Evolutionary conservation across 805 yeast species (phyloP), one percentile per base, ranked within the genome.

Genomic region (Pichia eremophila): DNA sequence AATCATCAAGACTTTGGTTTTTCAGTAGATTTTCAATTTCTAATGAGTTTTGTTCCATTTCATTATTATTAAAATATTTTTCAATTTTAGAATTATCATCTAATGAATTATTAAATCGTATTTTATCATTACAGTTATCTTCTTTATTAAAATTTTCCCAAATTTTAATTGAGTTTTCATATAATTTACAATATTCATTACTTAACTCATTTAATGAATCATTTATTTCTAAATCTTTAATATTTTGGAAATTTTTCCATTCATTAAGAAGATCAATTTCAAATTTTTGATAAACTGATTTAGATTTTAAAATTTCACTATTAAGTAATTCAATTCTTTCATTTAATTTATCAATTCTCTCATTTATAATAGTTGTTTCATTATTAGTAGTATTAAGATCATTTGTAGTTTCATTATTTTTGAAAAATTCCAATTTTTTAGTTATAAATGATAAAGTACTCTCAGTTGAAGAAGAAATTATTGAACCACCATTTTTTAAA

Each of bases 221-320:
- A 58, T 83, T 81, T 62, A 90, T 72, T 65, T 91, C 97, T 36
- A 73, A 71, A 31, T 86, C 78, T 64, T 89, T 89, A 52, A 87
- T 84, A 25, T 72, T 74, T 57, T 91, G 95, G 72, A 95, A 91
- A 52, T 81, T 66, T 5, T 74, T 75, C 54, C 72, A 77, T 56
- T 77, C 83, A 38, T 69, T 64, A 35, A 77, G 62, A 8, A 77
- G 68, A 51, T 69, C 72, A 46, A 52, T 60, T 28, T 78, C 78
- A 53, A 73, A 68, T 40, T 68, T 72, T 44, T 69, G 65, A 41
- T 73, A 78, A 40, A 77, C 55, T 42, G 68, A 62, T 11, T 74
- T 69, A 42, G 78, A 75, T 9, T 56, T 53, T 10, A 60, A 55
- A 38, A 72, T 70, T 51, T 76, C 83, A 29, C 58, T 59, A 54